Percentiles rank a stretch among this genome's conserved stretches.
Evolutionary conservation across 169 alveolate species (phyloP).

Genomic region (Babesia bovis): DNA sequence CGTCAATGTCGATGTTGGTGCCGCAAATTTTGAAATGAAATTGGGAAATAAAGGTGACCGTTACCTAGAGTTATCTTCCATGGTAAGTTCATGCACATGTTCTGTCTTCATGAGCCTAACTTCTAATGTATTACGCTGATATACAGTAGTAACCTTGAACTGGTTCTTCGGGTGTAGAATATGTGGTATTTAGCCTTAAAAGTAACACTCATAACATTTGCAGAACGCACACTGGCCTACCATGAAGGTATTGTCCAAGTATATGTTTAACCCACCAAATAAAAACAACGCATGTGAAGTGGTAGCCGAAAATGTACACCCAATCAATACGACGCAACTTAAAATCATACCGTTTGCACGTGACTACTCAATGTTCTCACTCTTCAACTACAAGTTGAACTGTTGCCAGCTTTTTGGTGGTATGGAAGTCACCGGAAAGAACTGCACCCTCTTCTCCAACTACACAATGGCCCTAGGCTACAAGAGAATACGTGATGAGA

Average conservation of each 20-base stretch:
- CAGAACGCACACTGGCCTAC: slow-evolving; percentile 20
- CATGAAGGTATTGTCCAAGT: slow-evolving; percentile 30
- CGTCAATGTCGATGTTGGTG: slow-evolving; percentile 25
- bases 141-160: no score
- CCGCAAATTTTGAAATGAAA: slow-evolving; percentile 39
- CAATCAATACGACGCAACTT: slow-evolving; percentile 21
- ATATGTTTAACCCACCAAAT: slow-evolving; percentile 30
- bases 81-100: slow-evolving; percentile 43
- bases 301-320: slow-evolving; percentile 41
- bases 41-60: slow-evolving; percentile 31
- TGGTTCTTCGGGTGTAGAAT: no score
- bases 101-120: background rate
- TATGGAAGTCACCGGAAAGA: slow-evolving; percentile 50
- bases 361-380: slow-evolving; percentile 45
- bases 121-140: no score
- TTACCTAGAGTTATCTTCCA: slow-evolving; percentile 43
- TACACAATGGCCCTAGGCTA: slow-evolving; percentile 41
- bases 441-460: slow-evolving; percentile 13
- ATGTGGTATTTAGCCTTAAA: no score
- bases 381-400: slow-evolving; percentile 25
- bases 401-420: slow-evolving; percentile 37
- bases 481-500: slow-evolving; percentile 25
- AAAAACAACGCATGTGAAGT: slow-evolving; percentile 7
- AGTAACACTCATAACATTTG: background rate
- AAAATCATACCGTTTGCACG: slow-evolving; percentile 42